Percentiles rank a stretch among this genome's conserved stretches.
Conservation (phyloP, 1,284 basidiomycete species). For the Austropuccinia psidii region DNA sequence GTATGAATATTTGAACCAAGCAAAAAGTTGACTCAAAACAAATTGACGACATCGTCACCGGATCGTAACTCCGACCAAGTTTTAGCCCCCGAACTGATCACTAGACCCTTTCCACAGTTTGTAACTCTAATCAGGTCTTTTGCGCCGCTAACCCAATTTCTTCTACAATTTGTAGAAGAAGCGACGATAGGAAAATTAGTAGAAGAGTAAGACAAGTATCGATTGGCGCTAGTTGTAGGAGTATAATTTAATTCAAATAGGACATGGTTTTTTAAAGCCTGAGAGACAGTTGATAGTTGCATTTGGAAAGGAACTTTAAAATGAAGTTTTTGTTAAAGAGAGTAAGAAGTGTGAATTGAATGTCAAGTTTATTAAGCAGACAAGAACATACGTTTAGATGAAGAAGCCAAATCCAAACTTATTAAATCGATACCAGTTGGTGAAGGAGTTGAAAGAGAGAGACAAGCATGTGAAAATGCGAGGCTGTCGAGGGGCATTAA, state of each 20-base stretch:
- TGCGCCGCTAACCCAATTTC: neutral
- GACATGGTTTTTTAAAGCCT: conserved; percentile 1
- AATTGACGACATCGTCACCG: conserved; percentile 3
- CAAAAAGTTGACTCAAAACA: neutral
- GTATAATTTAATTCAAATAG: conserved; percentile 1
- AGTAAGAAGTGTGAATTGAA: neutral
- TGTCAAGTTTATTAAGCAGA: neutral
- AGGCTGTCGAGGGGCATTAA: neutral
- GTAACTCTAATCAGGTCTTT: conserved; percentile 24
- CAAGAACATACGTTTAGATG: neutral
- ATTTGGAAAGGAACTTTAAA: conserved; percentile 21
- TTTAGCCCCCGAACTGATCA: conserved; percentile 2
- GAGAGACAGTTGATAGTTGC: conserved; percentile 14
- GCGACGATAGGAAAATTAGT: neutral
- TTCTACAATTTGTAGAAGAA: neutral
- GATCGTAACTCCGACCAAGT: conserved; percentile 1
- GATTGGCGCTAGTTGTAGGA: neutral
- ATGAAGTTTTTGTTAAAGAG: neutral
- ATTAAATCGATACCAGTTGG: conserved; percentile 19
- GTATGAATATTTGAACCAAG: neutral
- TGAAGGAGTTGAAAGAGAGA: conserved; percentile 4
- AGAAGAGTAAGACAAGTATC: neutral
- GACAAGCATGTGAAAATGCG: conserved; percentile 15
- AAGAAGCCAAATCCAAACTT: neutral
- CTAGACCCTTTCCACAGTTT: conserved; percentile 8